Evolutionary conservation across 2,329 filamentous ascomycete genomes (phyloP).

Genomic region (Aspergillus jensenii): DNA sequence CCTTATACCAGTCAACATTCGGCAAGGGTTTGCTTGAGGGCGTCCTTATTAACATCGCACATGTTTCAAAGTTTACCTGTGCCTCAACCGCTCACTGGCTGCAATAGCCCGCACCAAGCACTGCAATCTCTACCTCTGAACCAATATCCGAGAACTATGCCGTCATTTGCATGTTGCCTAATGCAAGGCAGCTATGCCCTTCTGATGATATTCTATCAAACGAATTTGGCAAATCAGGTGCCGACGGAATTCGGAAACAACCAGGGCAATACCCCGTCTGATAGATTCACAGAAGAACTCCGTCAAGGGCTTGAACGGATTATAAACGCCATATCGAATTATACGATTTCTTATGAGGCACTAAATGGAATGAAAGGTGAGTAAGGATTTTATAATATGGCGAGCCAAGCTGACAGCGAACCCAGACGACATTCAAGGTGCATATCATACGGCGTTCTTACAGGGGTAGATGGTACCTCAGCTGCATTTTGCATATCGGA

Average conservation of each 20-base stretch:
- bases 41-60: constrained; percentile 41
- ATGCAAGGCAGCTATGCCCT: constrained; percentile 50
- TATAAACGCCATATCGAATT: constrained; percentile 39
- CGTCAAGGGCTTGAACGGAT: constrained; percentile 39
- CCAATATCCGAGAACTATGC: constrained; percentile 44
- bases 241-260: constrained; percentile 26
- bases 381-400: not conserved
- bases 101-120: constrained; percentile 14
- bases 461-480: constrained; percentile 16
- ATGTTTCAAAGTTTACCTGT: constrained; percentile 42
- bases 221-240: constrained; percentile 36
- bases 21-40: constrained; percentile 41
- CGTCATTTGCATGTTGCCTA: constrained; percentile 47
- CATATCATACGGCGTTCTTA: constrained; percentile 43
- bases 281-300: constrained; percentile 37
- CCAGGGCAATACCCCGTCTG: constrained; percentile 23
- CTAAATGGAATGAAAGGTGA: constrained; percentile 46
- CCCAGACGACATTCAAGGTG: constrained; percentile 44
- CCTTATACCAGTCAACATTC: constrained; percentile 45
- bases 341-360: constrained; percentile 44
- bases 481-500: constrained; percentile 4
- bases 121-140: constrained; percentile 17
- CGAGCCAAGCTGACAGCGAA: not conserved
- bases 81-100: constrained; percentile 32
- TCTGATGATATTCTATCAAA: constrained; percentile 47